Percentiles rank a stretch among this genome's conserved stretches.
Evolutionary conservation across 805 yeast species (phyloP).

Genomic region (Groenewaldozyma salmanticensis): DNA sequence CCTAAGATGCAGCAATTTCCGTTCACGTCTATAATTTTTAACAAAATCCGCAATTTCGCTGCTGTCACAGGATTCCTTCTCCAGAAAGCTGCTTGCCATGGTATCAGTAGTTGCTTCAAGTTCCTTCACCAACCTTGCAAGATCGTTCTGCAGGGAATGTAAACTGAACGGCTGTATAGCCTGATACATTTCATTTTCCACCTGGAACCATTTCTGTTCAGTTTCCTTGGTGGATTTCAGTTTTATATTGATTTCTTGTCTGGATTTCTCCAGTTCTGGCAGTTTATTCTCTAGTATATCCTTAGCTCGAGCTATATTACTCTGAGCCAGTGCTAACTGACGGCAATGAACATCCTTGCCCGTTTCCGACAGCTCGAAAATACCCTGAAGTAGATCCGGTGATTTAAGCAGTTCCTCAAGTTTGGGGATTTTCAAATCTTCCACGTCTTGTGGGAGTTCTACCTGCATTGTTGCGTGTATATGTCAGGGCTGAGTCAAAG

Average conservation of each 20-base stretch:
- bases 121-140: constrained; percentile 26
- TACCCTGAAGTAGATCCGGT: constrained; percentile 19
- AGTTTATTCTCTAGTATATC: constrained; percentile 20
- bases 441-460: background rate
- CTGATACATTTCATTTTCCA: constrained; percentile 28
- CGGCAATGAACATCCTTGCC: constrained; percentile 19
- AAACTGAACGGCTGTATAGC: constrained; percentile 30
- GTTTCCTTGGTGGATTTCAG: constrained; percentile 18
- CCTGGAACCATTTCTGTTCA: constrained; percentile 28
- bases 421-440: constrained; percentile 3
- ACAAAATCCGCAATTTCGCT: constrained; percentile 31
- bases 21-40: constrained; percentile 30
- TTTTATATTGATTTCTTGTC: constrained; percentile 2
- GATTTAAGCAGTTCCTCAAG: constrained; percentile 3
- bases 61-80: constrained; percentile 17
- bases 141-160: constrained; percentile 25
- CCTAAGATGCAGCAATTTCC: constrained; percentile 36
- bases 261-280: constrained; percentile 18
- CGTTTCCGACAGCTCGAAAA: constrained; percentile 19
- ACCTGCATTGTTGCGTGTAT: background rate
- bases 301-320: constrained; percentile 20
- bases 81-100: constrained; percentile 27
- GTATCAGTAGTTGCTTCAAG: constrained; percentile 28
- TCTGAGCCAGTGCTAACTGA: constrained; percentile 20
- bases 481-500: too few species aligned